A percentile compares a stretch with the other conserved stretches of the same genome.
Conservation (phyloP, 257 asterid species). For the Solanum paucissectum region DNA sequence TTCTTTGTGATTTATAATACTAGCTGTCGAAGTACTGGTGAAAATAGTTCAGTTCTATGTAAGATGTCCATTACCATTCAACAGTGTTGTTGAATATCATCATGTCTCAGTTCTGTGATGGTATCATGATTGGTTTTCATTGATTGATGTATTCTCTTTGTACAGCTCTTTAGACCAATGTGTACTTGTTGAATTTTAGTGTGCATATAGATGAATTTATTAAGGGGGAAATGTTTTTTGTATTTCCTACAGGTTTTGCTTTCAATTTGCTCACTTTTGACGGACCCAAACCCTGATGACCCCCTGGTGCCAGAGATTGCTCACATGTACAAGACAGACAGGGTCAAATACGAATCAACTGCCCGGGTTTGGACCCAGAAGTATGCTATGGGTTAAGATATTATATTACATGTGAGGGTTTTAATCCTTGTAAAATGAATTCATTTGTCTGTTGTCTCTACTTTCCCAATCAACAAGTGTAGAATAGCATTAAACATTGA, state of each 20-base stretch:
- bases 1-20: neutral
- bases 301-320: slow-evolving; percentile 86
- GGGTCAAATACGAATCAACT: slow-evolving; percentile 67
- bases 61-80: neutral
- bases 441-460: slow-evolving; percentile 10
- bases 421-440: slow-evolving; percentile 22
- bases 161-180: neutral
- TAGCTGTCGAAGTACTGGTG: neutral
- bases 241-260: slow-evolving; percentile 49
- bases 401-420: neutral
- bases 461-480: slow-evolving; percentile 15
- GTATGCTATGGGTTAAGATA: slow-evolving; percentile 64
- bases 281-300: slow-evolving; percentile 86
- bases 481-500: slow-evolving; percentile 6
- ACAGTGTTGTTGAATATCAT: neutral
- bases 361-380: slow-evolving; percentile 93
- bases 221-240: neutral
- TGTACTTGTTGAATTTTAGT: no score
- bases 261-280: slow-evolving; percentile 67
- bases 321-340: slow-evolving; percentile 80
- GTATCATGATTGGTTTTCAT: neutral
- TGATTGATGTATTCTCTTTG: neutral
- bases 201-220: neutral
- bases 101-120: neutral
- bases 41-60: neutral